Percentiles rank a stretch among this genome's conserved stretches.
phyloP scores from a whole-genome alignment of 768 basidiomycete genomes.

The Epithele typhae region DNA sequence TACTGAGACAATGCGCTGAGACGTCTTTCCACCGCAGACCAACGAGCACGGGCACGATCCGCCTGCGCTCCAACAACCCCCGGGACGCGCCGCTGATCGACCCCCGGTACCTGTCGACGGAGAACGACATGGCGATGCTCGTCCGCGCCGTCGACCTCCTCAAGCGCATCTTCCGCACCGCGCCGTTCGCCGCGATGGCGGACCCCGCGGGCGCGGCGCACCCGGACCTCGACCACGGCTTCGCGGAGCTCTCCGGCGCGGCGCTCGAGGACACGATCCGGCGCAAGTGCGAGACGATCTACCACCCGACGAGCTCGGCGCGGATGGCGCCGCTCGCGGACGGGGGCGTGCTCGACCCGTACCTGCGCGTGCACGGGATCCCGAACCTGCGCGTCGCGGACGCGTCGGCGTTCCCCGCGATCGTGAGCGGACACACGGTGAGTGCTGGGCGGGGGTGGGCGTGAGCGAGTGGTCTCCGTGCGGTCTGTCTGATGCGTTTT shows the following conservation, averaged over 20 bases:
- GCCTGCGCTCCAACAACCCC: slow-evolving; percentile 37
- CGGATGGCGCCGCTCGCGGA: slow-evolving; percentile 33
- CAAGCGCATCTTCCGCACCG: slow-evolving; percentile 32
- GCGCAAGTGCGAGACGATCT: slow-evolving; percentile 35
- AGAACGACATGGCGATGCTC: slow-evolving; percentile 36
- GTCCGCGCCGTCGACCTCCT: slow-evolving; percentile 38
- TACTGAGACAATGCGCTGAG: neutral
- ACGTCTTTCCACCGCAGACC: slow-evolving; percentile 29
- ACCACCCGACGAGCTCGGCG: slow-evolving; percentile 41
- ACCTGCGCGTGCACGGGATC: slow-evolving; percentile 39
- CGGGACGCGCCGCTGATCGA: slow-evolving; percentile 40
- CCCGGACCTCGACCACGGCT: slow-evolving; percentile 33
- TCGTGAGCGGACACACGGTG: slow-evolving; percentile 44
- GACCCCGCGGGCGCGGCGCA: slow-evolving; percentile 26
- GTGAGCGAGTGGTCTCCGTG: neutral
- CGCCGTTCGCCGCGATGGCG: slow-evolving; percentile 35
- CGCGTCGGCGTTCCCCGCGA: slow-evolving; percentile 40
- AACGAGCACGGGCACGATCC: slow-evolving; percentile 37
- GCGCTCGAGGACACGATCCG: slow-evolving; percentile 33
- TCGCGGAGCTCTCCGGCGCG: slow-evolving; percentile 29
- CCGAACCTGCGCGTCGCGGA: slow-evolving; percentile 42
- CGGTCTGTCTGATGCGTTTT: too few relatives aligned
- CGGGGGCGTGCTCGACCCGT: slow-evolving; percentile 40
- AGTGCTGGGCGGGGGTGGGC: neutral
- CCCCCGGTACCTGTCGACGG: slow-evolving; percentile 42